phyloP scores from a whole-genome alignment of 768 basidiomycete genomes.

The Boletus vinaceobasis region DNA sequence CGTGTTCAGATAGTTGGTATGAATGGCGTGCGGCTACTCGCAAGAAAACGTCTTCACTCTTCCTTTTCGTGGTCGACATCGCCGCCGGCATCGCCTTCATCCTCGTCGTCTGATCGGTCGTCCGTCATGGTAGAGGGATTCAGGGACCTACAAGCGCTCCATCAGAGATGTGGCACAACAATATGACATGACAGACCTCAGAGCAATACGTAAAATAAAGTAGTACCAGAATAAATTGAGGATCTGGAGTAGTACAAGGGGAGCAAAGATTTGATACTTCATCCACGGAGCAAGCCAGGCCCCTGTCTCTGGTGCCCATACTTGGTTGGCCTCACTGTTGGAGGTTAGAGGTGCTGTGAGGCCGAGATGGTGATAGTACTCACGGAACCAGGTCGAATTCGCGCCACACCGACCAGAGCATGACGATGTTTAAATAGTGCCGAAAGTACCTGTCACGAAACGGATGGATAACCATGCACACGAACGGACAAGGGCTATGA shows the following conservation, averaged over 20 bases:
- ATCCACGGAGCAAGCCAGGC: constrained; percentile 76
- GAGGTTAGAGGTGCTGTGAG: constrained; percentile 2
- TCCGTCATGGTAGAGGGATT: constrained; percentile 50
- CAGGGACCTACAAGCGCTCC: constrained; percentile 45
- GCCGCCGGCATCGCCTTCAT: constrained; percentile 39
- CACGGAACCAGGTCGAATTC: constrained; percentile 77
- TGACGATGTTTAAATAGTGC: constrained; percentile 82
- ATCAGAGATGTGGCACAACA: constrained; percentile 5
- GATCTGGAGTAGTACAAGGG: constrained; percentile 70
- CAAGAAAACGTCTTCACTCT: constrained; percentile 20
- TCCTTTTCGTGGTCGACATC: constrained; percentile 29
- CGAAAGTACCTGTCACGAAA: constrained; percentile 73
- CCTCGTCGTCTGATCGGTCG: constrained; percentile 80
- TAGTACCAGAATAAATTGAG: constrained; percentile 95
- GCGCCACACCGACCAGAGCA: constrained; percentile 83
- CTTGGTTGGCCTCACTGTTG: constrained; percentile 48
- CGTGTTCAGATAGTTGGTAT: not conserved
- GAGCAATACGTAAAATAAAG: constrained; percentile 74
- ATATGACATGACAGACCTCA: constrained; percentile 49
- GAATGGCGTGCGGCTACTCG: not conserved
- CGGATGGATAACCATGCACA: not conserved
- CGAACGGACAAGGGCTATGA: constrained; percentile 9
- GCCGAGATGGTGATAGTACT: constrained; percentile 26
- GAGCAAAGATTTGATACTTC: constrained; percentile 74
- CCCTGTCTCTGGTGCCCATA: constrained; percentile 61